These are phyloP conservation scores for Eucalyptus victrix DNA, from an alignment of 345 rosid species.

Conservation along the genomic window DNA sequence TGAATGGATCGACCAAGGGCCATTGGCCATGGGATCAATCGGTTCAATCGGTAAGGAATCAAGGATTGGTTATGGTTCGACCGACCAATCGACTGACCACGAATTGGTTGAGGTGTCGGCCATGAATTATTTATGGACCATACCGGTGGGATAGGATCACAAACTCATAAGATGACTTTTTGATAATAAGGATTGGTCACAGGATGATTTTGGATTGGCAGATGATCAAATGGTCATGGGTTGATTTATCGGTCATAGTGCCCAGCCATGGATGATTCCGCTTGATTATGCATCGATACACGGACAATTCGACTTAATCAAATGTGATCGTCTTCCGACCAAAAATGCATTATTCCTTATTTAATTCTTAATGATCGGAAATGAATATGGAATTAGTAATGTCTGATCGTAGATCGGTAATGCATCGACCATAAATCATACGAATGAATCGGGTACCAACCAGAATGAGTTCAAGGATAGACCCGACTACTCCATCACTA, in stretches of 20 bases:
- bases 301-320: accelerated
- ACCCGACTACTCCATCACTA: accelerated
- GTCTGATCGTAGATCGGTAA: accelerated
- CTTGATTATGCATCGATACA: accelerated
- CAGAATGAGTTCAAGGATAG: accelerated
- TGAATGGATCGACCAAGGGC: too few relatives aligned
- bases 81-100: accelerated
- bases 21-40: too few relatives aligned
- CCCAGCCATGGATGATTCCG: accelerated
- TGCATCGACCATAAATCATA: accelerated
- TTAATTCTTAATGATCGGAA: too few relatives aligned
- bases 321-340: accelerated
- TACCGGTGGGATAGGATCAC: too few relatives aligned
- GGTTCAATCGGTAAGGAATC: accelerated
- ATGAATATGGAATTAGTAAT: too few relatives aligned
- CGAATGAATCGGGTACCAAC: accelerated
- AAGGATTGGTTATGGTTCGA: accelerated
- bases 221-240: too few relatives aligned
- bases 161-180: too few relatives aligned
- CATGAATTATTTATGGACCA: accelerated
- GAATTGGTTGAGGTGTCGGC: too few relatives aligned
- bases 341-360: too few relatives aligned
- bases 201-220: accelerated
- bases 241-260: accelerated
- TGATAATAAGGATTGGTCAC: accelerated